Percentiles rank a stretch among this genome's conserved stretches.
phyloP scores from a whole-genome alignment of 805 yeast genomes.

The Maudiozyma serrabonitensis region DNA sequence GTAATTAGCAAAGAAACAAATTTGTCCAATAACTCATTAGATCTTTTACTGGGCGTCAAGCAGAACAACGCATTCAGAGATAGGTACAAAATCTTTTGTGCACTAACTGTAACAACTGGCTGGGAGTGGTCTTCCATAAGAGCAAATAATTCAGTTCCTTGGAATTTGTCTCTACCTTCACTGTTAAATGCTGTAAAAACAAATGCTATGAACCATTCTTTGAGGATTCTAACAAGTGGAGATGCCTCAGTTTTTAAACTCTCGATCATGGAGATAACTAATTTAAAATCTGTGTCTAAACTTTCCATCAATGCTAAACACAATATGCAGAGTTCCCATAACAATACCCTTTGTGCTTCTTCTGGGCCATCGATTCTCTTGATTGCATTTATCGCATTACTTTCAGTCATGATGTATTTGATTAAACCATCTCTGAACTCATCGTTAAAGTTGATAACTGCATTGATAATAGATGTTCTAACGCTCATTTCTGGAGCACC shows the following conservation, averaged over 20 bases:
- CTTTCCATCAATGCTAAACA: slow-evolving; percentile 30
- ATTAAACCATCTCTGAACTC: slow-evolving; percentile 19
- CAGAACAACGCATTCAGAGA: slow-evolving; percentile 35
- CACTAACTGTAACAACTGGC: slow-evolving; percentile 44
- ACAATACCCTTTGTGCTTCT: slow-evolving; percentile 51
- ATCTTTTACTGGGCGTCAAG: slow-evolving; percentile 7
- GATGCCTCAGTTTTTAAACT: slow-evolving; percentile 46
- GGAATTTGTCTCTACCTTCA: slow-evolving; percentile 5
- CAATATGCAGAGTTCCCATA: slow-evolving; percentile 44
- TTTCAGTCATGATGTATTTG: slow-evolving; percentile 23
- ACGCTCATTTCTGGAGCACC: slow-evolving; percentile 50
- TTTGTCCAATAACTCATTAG: slow-evolving; percentile 25
- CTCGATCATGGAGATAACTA: not conserved
- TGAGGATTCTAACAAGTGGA: slow-evolving; percentile 62
- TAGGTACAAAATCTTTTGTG: slow-evolving; percentile 53
- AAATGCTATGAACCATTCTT: slow-evolving; percentile 43
- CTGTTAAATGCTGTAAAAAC: slow-evolving; percentile 7
- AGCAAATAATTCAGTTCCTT: slow-evolving; percentile 20
- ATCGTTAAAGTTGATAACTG: slow-evolving; percentile 31
- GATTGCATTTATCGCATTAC: slow-evolving; percentile 39
- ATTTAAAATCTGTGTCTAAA: slow-evolving; percentile 6
- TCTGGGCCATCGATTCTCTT: slow-evolving; percentile 60
- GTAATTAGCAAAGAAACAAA: slow-evolving; percentile 50
- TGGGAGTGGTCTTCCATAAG: slow-evolving; percentile 29
- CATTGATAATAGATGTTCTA: slow-evolving; percentile 40